Evolutionary conservation across 2,329 filamentous ascomycete species (phyloP), one percentile per base, ranked within the genome.

Genomic region (Achaetomium macrosporum): DNA sequence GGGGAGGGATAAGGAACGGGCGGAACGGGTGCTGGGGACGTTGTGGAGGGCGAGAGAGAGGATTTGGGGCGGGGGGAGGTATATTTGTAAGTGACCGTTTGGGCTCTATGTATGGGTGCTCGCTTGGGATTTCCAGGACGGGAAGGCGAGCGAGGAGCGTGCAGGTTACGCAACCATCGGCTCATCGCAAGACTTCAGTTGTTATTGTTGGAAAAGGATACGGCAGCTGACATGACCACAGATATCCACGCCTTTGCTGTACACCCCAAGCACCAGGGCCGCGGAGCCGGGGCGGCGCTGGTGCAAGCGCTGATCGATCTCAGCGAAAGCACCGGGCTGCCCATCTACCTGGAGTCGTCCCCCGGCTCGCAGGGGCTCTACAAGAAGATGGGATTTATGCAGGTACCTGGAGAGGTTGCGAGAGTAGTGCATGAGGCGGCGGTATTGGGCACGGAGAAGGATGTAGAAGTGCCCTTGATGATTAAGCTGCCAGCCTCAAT

Each of bases 311-410:
- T 71, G 31, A 60, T 65, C n/a, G 62, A 69, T 17, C 59, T 69
- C 41, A 65, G 69, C 50, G 65, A 72, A 50, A 59, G 67, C 15
- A 61, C 67, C 17, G 61, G 61, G 13, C 54, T 76, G 30, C 73
- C 74, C 4, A 64, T 75, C 4, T 77, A 77, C 63, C 68, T 77
- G 39, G 75, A 78, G 61, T 71, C 73, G 2, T 75, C 73, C 0
- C 69, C 66, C 3, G 66, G 67, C 5, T 73, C 71, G 0, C 64
- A 69, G 36, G 64, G 63, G 8, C 63, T 78, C 29, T 78, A 78
- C 61, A 65, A 69, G 53, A 76, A 71, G 55, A 66, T 74, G 58
- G 75, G 75, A 2, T 78, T 75, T 58, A 63, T 66, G 46, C 64
- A 64, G 47, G 59, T 76, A 6, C 65, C 68, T 2, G 67, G 71